Conservation (phyloP, 495 filamentous ascomycete genomes). For the Xylaria bambusicola region DNA sequence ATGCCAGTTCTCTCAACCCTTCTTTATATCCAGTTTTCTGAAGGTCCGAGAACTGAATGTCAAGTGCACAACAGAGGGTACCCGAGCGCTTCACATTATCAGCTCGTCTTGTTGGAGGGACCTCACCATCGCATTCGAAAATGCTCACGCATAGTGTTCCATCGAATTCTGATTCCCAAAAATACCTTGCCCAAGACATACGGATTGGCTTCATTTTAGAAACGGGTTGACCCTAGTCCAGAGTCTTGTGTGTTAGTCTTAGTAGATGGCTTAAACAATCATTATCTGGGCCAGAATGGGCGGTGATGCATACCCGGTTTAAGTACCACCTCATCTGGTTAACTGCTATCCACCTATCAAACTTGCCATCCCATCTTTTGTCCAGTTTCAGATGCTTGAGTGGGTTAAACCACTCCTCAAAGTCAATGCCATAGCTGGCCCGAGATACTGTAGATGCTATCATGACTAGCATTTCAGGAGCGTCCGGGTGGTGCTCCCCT, state of each 20-base stretch:
- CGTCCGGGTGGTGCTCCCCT: neutral
- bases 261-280: too few species aligned
- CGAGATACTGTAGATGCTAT: slow-evolving; percentile 20
- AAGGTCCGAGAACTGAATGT: neutral
- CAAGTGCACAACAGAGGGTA: neutral
- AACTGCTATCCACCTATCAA: neutral
- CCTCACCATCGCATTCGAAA: neutral
- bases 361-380: neutral
- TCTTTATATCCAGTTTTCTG: neutral
- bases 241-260: neutral
- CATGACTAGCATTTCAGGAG: neutral
- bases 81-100: neutral
- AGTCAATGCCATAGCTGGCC: slow-evolving; percentile 21
- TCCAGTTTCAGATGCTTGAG: slow-evolving; percentile 7
- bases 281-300: too few species aligned
- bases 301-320: slow-evolving; percentile 5
- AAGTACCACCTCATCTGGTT: slow-evolving; percentile 23
- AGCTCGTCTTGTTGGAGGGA: neutral
- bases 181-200: neutral
- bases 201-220: neutral
- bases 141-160: neutral
- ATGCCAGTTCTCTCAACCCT: neutral
- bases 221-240: neutral
- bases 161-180: neutral
- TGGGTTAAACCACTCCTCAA: neutral